phyloP scores from a whole-genome alignment of 192 early-diverging fungal genomes.

The Coemansia sp. region DNA sequence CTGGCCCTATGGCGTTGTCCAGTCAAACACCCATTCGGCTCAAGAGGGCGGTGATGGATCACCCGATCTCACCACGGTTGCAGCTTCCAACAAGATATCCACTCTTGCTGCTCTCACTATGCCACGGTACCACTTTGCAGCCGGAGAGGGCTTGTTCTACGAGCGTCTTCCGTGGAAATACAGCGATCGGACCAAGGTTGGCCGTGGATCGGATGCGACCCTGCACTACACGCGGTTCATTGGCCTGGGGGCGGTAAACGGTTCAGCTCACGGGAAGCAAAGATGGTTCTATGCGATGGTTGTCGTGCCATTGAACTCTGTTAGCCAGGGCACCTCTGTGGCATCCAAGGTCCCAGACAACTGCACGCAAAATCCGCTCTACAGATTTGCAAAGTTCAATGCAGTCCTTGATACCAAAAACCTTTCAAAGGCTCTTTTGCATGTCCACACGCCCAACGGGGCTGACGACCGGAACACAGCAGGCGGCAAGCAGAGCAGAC shows the following conservation, averaged over 20 bases:
- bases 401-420: slow-evolving; percentile 20
- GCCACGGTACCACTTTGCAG: slow-evolving; percentile 90
- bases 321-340: slow-evolving; percentile 29
- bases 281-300: slow-evolving; percentile 95
- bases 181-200: slow-evolving; percentile 31
- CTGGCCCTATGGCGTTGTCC: slow-evolving; percentile 67
- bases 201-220: slow-evolving; percentile 9
- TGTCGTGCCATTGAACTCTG: slow-evolving; percentile 62
- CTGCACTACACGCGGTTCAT: slow-evolving; percentile 75
- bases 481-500: slow-evolving; percentile 12
- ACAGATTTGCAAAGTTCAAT: slow-evolving; percentile 21
- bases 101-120: slow-evolving; percentile 52
- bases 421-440: slow-evolving; percentile 20
- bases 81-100: slow-evolving; percentile 44
- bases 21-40: neutral
- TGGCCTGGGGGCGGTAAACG: slow-evolving; percentile 70
- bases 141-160: slow-evolving; percentile 66
- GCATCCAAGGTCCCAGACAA: slow-evolving; percentile 48
- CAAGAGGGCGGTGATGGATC: slow-evolving; percentile 6
- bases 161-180: slow-evolving; percentile 81
- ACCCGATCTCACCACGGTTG: slow-evolving; percentile 1
- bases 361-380: slow-evolving; percentile 60
- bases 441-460: slow-evolving; percentile 57
- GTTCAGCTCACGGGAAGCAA: slow-evolving; percentile 61
- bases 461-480: slow-evolving; percentile 32